These are phyloP conservation scores for Apiotrichum brassicae DNA, from an alignment of 1,284 basidiomycete genomes.

Conservation along the genomic window DNA sequence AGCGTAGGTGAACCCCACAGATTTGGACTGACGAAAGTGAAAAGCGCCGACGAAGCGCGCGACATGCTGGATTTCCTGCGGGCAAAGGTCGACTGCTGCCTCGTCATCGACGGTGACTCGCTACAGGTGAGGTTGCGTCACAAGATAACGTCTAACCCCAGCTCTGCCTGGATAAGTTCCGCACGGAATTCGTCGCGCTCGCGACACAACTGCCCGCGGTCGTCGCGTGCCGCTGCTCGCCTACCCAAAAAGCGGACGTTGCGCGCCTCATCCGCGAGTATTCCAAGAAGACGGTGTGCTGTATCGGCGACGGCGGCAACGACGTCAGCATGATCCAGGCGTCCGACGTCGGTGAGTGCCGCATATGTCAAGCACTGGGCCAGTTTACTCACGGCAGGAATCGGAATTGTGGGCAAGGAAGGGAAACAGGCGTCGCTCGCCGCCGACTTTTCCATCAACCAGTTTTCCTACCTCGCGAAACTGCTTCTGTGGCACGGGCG, in stretches of 20 bases:
- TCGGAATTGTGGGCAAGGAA: constrained; percentile 98
- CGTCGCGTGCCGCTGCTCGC: constrained; percentile 95
- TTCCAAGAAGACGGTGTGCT: constrained; percentile 93
- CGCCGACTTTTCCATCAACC: constrained; percentile 94
- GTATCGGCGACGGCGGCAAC: constrained; percentile 96
- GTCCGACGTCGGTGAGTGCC: constrained; percentile 79
- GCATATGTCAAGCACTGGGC: not conserved
- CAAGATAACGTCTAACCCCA: no score
- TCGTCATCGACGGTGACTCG: constrained; percentile 98
- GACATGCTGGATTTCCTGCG: constrained; percentile 92
- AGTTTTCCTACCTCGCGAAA: constrained; percentile 92
- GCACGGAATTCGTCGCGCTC: constrained; percentile 90
- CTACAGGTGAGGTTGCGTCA: constrained; percentile 71
- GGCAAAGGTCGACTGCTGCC: constrained; percentile 90
- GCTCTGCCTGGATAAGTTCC: constrained; percentile 83
- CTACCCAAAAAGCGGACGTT: constrained; percentile 97
- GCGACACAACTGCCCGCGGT: constrained; percentile 93
- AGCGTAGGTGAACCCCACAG: constrained; percentile 55
- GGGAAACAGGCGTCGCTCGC: constrained; percentile 96
- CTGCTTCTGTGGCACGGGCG: constrained; percentile 82
- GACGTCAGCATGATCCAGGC: constrained; percentile 97
- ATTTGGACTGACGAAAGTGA: constrained; percentile 53
- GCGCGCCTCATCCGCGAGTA: constrained; percentile 81
- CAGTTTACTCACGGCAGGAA: constrained; percentile 53
- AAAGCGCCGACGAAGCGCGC: constrained; percentile 71